A percentile compares a stretch with the other conserved stretches of the same genome.
phyloP scores from a whole-genome alignment of 2,329 filamentous ascomycete genomes.

The Raffaelea albimanens region DNA sequence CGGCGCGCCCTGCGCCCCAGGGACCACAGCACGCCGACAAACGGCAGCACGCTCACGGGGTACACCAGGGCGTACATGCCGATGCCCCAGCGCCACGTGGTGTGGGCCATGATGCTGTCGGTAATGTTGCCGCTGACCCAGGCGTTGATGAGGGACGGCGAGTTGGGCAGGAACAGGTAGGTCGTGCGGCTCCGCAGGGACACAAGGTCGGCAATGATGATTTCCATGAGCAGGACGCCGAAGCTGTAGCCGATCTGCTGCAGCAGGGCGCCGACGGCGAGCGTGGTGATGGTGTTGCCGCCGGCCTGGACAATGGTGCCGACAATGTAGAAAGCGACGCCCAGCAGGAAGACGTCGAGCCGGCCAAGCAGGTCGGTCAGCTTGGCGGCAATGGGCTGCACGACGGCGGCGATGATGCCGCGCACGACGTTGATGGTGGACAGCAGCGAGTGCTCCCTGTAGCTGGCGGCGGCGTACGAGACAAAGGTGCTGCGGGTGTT shows the following conservation, averaged over 20 bases:
- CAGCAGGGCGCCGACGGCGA: neutral
- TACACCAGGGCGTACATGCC: constrained; percentile 55
- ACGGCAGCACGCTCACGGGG: constrained; percentile 42
- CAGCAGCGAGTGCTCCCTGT: neutral
- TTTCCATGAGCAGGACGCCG: neutral
- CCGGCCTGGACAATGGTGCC: neutral
- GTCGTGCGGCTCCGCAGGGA: neutral
- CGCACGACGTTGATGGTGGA: neutral
- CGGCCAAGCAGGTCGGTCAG: neutral
- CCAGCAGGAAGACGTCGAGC: neutral
- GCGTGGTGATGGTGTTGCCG: neutral
- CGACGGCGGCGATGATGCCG: neutral
- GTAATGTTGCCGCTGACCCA: constrained; percentile 42
- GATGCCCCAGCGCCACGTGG: constrained; percentile 50
- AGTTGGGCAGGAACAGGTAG: neutral
- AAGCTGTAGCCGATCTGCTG: neutral
- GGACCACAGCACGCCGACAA: constrained; percentile 28
- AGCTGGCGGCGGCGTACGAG: neutral
- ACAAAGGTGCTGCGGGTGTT: neutral
- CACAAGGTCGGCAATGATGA: neutral
- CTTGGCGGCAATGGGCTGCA: neutral
- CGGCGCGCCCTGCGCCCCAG: neutral
- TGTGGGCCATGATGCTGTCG: constrained; percentile 31
- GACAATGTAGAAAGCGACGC: neutral
- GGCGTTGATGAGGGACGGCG: neutral